Evolutionary conservation across 2,329 filamentous ascomycete genomes (phyloP).

Genomic region (Hypoxylon sp.): DNA sequence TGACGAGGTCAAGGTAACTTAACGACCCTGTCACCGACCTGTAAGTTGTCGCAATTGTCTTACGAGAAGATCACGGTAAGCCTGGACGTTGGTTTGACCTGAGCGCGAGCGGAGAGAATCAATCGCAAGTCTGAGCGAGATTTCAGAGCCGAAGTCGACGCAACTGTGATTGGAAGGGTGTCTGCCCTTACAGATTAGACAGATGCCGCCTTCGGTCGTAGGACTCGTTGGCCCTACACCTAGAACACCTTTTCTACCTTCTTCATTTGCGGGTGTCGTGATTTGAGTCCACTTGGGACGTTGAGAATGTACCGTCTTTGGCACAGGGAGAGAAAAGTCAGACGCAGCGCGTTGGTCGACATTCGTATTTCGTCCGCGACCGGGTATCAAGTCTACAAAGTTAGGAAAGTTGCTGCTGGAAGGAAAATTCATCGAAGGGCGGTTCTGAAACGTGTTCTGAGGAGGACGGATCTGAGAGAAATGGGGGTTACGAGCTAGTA

Average conservation of each 20-base stretch:
- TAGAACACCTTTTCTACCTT: constrained; percentile 16
- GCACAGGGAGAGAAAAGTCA: neutral
- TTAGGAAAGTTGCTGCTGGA: constrained; percentile 10
- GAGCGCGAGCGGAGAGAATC: constrained; percentile 38
- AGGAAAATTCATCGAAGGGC: neutral
- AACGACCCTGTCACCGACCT: neutral
- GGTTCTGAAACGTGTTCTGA: neutral
- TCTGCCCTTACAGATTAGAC: constrained; percentile 31
- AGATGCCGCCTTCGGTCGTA: constrained; percentile 26
- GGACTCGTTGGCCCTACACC: constrained; percentile 7
- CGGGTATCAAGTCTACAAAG: constrained; percentile 10
- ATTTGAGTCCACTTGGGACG: constrained; percentile 1
- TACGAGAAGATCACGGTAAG: constrained; percentile 19
- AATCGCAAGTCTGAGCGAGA: constrained; percentile 43
- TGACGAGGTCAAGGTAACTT: neutral
- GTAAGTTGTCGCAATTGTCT: constrained; percentile 27
- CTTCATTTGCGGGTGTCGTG: neutral
- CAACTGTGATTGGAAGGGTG: constrained; percentile 33
- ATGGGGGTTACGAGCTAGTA: neutral
- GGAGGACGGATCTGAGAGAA: neutral
- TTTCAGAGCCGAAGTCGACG: constrained; percentile 39
- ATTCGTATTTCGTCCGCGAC: neutral
- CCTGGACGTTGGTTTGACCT: constrained; percentile 1
- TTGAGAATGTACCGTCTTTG: neutral
- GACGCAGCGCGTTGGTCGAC: neutral